Evolutionary conservation across 2,329 filamentous ascomycete genomes (phyloP).

Genomic region (Daldinia eschscholtzii): DNA sequence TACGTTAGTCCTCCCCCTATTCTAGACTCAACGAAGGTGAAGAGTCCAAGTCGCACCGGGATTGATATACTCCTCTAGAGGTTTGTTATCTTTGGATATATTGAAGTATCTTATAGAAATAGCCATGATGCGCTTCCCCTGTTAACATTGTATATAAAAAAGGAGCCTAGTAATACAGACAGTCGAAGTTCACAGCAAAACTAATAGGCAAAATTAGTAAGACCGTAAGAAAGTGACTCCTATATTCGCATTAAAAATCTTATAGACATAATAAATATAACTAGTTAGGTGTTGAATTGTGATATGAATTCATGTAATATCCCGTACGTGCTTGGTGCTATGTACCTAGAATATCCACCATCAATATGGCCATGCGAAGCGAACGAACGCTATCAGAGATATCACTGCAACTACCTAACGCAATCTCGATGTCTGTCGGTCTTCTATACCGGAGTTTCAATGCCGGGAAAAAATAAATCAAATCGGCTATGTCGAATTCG

Average conservation of each 20-base stretch:
- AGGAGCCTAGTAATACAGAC: neutral
- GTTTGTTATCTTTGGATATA: neutral
- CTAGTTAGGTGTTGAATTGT: neutral
- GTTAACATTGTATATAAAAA: neutral
- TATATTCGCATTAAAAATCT: neutral
- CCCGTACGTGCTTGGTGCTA: neutral
- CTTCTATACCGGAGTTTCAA: slow-evolving; percentile 21
- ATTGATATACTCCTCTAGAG: too few relatives aligned
- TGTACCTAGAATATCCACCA: neutral
- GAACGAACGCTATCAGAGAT: neutral
- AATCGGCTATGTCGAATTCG: slow-evolving; percentile 7
- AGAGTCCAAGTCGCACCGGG: too few relatives aligned
- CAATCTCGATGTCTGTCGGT: slow-evolving; percentile 11
- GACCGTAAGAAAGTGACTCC: neutral
- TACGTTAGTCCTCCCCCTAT: too few relatives aligned
- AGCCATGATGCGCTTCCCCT: neutral
- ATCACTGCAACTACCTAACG: slow-evolving; percentile 6
- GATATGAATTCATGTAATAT: neutral
- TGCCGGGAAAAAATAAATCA: slow-evolving; percentile 8
- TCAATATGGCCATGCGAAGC: slow-evolving; percentile 19
- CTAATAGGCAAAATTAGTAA: neutral
- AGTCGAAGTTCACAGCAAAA: neutral
- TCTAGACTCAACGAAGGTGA: too few relatives aligned
- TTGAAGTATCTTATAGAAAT: neutral
- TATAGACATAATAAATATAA: neutral